These are phyloP conservation scores for Trichoderma sp. DNA, from an alignment of 2,329 filamentous ascomycete genomes.

Conservation along the genomic window DNA sequence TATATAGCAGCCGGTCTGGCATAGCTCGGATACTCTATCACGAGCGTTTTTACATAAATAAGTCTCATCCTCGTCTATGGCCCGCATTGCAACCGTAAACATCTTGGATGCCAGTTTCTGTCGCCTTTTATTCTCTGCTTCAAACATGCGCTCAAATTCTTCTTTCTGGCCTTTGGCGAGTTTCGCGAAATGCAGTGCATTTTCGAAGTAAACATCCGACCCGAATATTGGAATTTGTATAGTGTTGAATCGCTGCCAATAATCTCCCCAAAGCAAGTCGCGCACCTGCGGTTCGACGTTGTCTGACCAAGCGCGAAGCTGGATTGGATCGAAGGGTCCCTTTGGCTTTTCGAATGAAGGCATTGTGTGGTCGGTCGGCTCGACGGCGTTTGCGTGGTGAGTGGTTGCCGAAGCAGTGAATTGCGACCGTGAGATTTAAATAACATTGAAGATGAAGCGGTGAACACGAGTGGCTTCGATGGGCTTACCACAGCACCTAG, in stretches of 20 bases:
- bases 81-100: not conserved
- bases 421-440: not conserved
- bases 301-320: not conserved
- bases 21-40: not conserved
- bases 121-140: not conserved
- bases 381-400: not conserved
- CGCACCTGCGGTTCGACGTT: not conserved
- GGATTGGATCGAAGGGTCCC: not conserved
- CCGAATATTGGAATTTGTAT: not conserved
- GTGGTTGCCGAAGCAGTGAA: not conserved
- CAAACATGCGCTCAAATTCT: not conserved
- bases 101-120: not conserved
- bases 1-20: not conserved
- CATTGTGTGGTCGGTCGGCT: not conserved
- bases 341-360: not conserved
- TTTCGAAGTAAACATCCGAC: not conserved
- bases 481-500: not conserved
- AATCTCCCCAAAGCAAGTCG: not conserved
- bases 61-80: not conserved
- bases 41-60: not conserved
- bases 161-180: not conserved
- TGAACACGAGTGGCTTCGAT: not conserved
- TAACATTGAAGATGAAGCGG: not conserved
- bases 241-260: not conserved
- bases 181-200: not conserved